Conservation (phyloP, 306 rosid genomes). For the Pueraria montana region DNA sequence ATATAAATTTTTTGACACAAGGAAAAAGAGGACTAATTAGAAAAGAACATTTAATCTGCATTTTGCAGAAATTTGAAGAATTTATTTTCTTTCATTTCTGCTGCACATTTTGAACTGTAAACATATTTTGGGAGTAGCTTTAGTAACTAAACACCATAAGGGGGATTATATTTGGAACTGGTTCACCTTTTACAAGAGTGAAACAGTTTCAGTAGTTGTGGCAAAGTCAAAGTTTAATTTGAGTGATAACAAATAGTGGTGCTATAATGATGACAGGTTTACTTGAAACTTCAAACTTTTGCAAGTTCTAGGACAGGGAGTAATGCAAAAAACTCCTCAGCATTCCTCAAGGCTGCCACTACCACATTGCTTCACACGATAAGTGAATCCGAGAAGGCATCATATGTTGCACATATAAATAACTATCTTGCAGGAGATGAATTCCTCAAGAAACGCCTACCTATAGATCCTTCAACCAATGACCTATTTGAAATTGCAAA, state of each 20-base stretch:
- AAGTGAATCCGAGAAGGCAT: constrained; percentile 96
- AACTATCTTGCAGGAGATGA: constrained; percentile 85
- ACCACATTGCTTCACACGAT: constrained; percentile 98
- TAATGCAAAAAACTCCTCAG: constrained; percentile 83
- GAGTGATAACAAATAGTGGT: neutral
- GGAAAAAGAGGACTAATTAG: neutral
- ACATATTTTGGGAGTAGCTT: constrained; percentile 22
- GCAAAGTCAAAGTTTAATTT: constrained; percentile 34
- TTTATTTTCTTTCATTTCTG: neutral
- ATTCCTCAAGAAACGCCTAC: constrained; percentile 80
- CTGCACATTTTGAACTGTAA: neutral
- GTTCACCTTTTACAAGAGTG: constrained; percentile 14
- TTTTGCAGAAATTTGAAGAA: neutral
- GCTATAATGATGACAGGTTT: constrained; percentile 63
- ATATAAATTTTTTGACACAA: neutral
- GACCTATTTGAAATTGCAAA: constrained; percentile 89
- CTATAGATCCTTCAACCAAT: constrained; percentile 87
- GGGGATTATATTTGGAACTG: neutral
- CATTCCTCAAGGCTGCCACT: constrained; percentile 94
- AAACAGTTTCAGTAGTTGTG: constrained; percentile 14
- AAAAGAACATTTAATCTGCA: neutral
- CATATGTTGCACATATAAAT: constrained; percentile 90
- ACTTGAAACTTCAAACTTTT: constrained; percentile 83
- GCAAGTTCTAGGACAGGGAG: constrained; percentile 79
- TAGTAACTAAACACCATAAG: neutral